Evolutionary conservation across 768 basidiomycete genomes (phyloP), one percentile per base, ranked within the genome.

Genomic region (Tricholoma bakamatsutake): DNA sequence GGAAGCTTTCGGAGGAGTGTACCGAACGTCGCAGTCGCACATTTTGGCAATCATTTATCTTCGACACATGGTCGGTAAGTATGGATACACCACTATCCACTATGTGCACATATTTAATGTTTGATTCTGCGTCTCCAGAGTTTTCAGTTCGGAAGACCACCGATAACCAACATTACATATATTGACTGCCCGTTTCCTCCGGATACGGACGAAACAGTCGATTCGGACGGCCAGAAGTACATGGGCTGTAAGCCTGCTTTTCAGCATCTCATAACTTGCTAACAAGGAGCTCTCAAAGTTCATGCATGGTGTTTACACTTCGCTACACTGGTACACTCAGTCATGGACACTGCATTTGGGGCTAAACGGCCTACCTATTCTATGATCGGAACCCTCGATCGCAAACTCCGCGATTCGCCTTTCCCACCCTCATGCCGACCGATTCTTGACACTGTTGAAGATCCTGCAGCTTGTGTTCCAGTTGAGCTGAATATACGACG

Each of bases 1-100:
- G 86, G 81, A 77, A 81, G 28, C 71, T 89, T 3, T 71, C 75
- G 13, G 71, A 76, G 28, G 66, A 69, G 18, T 65, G 72, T 40
- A 64, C 71, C 13, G 71, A 81, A 55, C 71, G 75, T 53, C 79
- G 87, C 13, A 77, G 73, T 53, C 72, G 73, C n/a, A 69, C 84
- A 10, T 88, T 88, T 64, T 90, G 87, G 84, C 80, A 84, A 46
- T 65, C 88, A 13, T 88, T 85, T 61, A 59, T 73, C 24, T 64
- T 80, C 30, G 88, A 89, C 61, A 82, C 83, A 0, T 82, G 80
- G 76, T 67, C 80, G 39, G 88, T 89, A 61, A 47, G 70, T 60
- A 27, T 17, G 37, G 3, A 9, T 17, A 5, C 11, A 39, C 21
- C 21, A 39, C n/a, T n/a, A n/a, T n/a, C n/a, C 8, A 17, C n/a